Percentiles rank a stretch among this genome's conserved stretches.
These are phyloP conservation scores for Lactarius vividus DNA, from an alignment of 768 basidiomycete genomes.

Conservation along the genomic window DNA sequence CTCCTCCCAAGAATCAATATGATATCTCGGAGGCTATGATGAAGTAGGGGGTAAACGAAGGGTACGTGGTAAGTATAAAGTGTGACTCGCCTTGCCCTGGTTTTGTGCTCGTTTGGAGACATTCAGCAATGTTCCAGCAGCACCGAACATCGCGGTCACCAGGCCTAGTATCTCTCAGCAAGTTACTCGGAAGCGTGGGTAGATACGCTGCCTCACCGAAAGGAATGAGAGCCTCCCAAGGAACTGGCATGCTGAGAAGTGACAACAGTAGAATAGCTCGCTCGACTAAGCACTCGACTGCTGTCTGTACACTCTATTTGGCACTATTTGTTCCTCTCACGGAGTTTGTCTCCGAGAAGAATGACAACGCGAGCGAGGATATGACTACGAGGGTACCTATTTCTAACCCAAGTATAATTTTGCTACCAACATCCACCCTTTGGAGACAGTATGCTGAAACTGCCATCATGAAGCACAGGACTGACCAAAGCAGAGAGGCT, in stretches of 20 bases:
- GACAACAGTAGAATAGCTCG: not conserved
- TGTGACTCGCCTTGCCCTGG: conserved; percentile 73
- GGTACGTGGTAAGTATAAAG: not conserved
- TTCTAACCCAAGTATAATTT: conserved; percentile 6
- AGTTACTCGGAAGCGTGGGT: too few species aligned
- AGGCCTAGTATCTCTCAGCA: conserved; percentile 51
- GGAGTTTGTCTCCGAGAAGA: conserved; percentile 11
- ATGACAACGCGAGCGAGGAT: not conserved
- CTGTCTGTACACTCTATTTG: conserved; percentile 9
- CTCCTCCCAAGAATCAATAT: conserved; percentile 86
- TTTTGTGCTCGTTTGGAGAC: conserved; percentile 78
- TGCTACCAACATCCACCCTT: conserved; percentile 1
- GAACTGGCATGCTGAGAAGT: conserved; percentile 74
- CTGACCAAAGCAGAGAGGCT: conserved; percentile 15
- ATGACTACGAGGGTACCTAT: conserved; percentile 1
- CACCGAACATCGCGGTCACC: conserved; percentile 83
- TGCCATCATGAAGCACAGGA: conserved; percentile 11
- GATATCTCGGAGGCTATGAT: conserved; percentile 74
- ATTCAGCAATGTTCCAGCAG: conserved; percentile 84
- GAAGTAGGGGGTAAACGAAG: conserved; percentile 2
- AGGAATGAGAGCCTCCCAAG: conserved; percentile 96
- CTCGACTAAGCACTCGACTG: not conserved
- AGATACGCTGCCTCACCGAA: conserved; percentile 55
- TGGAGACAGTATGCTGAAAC: conserved; percentile 10
- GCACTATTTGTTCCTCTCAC: conserved; percentile 11